phyloP scores from a whole-genome alignment of 75 land plant species.

The Picea glauca region DNA sequence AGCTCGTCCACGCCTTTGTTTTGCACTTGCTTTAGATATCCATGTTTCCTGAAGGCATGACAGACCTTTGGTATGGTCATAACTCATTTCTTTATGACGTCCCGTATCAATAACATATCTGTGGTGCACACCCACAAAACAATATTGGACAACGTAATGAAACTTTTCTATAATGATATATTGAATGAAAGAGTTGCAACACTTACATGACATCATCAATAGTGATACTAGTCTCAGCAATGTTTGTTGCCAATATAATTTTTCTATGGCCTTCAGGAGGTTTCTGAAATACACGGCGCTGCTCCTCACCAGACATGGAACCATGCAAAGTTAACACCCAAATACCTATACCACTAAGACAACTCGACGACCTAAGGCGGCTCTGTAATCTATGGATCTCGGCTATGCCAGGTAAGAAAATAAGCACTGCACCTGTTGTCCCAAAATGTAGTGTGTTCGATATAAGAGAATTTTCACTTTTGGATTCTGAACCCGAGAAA shows the following conservation, averaged over 20 bases:
- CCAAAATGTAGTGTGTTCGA: conserved; percentile 11
- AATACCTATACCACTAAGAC: conserved; percentile 19
- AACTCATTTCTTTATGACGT: conserved; percentile 39
- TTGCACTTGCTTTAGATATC: conserved; percentile 56
- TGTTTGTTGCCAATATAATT: conserved; percentile 32
- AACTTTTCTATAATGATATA: too few relatives aligned
- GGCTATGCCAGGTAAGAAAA: conserved; percentile 31
- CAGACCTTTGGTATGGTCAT: conserved; percentile 34
- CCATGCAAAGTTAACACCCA: conserved; percentile 35
- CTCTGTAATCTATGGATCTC: conserved; percentile 28
- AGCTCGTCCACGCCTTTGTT: conserved; percentile 48
- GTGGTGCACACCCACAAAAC: conserved; percentile 1
- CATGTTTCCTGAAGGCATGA: conserved; percentile 50
- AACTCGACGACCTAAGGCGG: conserved; percentile 22
- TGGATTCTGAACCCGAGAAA: neutral
- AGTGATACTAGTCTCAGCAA: conserved; percentile 36
- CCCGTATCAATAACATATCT: conserved; percentile 39
- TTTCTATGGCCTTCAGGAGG: conserved; percentile 28
- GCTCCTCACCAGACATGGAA: conserved; percentile 29
- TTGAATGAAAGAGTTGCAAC: neutral
- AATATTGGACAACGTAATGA: neutral
- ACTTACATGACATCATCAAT: conserved; percentile 36
- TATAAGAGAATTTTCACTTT: neutral
- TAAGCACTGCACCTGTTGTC: conserved; percentile 21
- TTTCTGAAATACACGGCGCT: conserved; percentile 32